Evolutionary conservation across 2,329 filamentous ascomycete species (phyloP).

Genomic region (Fusarium falciforme): DNA sequence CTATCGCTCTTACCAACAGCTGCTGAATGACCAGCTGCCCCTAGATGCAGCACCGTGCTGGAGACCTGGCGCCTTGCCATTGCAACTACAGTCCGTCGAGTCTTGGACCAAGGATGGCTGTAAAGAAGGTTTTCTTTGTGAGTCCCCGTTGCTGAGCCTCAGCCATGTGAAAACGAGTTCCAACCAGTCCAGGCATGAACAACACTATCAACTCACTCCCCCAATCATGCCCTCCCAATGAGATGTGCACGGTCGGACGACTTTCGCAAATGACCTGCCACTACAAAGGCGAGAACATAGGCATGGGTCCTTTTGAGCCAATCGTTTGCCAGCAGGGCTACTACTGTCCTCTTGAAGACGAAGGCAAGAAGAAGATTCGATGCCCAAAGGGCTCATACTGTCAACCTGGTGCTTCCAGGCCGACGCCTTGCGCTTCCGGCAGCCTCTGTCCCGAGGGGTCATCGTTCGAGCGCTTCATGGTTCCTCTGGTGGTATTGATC

Average conservation of each 20-base stretch:
- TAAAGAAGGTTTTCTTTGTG: slow-evolving; percentile 56
- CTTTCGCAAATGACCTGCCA: slow-evolving; percentile 49
- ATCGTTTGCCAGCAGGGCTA: slow-evolving; percentile 60
- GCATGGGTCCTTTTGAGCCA: slow-evolving; percentile 62
- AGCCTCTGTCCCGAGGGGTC: slow-evolving; percentile 60
- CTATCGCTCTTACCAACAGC: slow-evolving; percentile 48
- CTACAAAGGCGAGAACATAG: slow-evolving; percentile 49
- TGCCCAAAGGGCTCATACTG: slow-evolving; percentile 64
- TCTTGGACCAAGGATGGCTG: slow-evolving; percentile 54
- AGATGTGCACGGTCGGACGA: slow-evolving; percentile 51
- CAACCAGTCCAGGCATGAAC: slow-evolving; percentile 50
- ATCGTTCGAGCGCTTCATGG: slow-evolving; percentile 53
- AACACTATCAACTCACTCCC: slow-evolving; percentile 60
- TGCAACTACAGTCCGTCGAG: slow-evolving; percentile 53
- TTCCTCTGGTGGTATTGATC: slow-evolving; percentile 57
- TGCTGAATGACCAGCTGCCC: slow-evolving; percentile 43
- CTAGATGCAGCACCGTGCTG: slow-evolving; percentile 55
- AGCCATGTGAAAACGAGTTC: background rate
- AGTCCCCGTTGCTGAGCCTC: slow-evolving; percentile 21
- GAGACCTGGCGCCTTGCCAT: slow-evolving; percentile 52
- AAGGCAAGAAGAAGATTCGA: slow-evolving; percentile 51
- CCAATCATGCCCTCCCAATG: slow-evolving; percentile 56
- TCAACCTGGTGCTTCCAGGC: slow-evolving; percentile 59
- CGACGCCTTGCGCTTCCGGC: slow-evolving; percentile 59
- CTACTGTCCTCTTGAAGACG: slow-evolving; percentile 57